phyloP scores from a whole-genome alignment of 495 filamentous ascomycete species.

The Podospora anserina region DNA sequence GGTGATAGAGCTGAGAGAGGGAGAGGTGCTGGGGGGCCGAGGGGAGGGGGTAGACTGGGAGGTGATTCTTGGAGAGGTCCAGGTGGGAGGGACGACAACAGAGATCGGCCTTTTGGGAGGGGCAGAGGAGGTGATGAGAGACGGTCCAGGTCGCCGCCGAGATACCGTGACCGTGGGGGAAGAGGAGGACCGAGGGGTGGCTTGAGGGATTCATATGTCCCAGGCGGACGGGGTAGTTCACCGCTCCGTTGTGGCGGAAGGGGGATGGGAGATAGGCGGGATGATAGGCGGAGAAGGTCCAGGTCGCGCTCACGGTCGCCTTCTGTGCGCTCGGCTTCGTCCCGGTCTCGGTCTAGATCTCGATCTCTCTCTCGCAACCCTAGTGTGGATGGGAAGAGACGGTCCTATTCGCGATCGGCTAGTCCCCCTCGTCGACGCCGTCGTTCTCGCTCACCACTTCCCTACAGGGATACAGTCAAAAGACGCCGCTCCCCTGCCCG shows the following conservation, averaged over 20 bases:
- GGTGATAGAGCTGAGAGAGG: conserved; percentile 41
- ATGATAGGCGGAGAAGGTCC: conserved; percentile 29
- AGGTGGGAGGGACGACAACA: conserved; percentile 32
- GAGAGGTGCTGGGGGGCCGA: conserved; percentile 28
- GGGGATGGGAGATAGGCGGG: conserved; percentile 17
- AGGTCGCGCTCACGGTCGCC: conserved; percentile 35
- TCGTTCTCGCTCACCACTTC: conserved; percentile 45
- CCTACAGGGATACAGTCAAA: conserved; percentile 37
- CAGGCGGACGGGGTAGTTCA: conserved; percentile 22
- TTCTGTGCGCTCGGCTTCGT: conserved; percentile 21
- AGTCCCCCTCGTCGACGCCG: conserved; percentile 37
- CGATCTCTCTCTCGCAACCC: conserved; percentile 37
- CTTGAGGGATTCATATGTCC: conserved; percentile 33
- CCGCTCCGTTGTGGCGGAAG: conserved; percentile 26
- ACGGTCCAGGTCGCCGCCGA: conserved; percentile 63
- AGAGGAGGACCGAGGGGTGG: conserved; percentile 20
- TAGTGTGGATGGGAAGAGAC: conserved; percentile 31
- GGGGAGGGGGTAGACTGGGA: conserved; percentile 11
- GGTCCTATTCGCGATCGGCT: conserved; percentile 35
- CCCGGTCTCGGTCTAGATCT: conserved; percentile 36
- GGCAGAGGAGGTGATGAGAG: conserved; percentile 44
- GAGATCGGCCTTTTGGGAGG: conserved; percentile 40
- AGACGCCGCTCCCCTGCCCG: conserved; percentile 41
- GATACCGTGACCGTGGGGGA: conserved; percentile 36
- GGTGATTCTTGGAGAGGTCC: conserved; percentile 38